Conservation (phyloP, 192 early-diverging fungal species). For the Gonapodya prolifera region DNA sequence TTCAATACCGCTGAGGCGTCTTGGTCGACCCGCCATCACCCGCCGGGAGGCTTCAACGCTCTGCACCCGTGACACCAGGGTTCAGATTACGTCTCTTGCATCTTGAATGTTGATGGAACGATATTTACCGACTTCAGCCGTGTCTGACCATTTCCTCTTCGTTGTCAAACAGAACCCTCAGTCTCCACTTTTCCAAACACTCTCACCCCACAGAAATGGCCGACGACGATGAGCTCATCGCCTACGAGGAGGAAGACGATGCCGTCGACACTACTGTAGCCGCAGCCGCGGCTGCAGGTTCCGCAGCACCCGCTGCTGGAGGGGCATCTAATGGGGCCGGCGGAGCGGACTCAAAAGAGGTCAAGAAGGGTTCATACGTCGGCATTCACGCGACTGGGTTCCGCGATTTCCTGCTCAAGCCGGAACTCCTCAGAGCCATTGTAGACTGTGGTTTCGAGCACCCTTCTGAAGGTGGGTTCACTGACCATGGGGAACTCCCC, state of each 20-base stretch:
- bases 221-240: conserved; percentile 93
- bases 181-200: no score
- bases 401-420: conserved; percentile 94
- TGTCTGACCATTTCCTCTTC: no score
- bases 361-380: conserved; percentile 92
- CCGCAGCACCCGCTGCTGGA: conserved; percentile 29
- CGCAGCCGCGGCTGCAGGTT: conserved; percentile 30
- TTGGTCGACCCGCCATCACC: no score
- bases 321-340: conserved; percentile 30
- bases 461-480: conserved; percentile 71
- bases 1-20: no score
- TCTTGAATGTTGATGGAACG: no score
- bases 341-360: conserved; percentile 43
- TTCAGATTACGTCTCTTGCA: no score
- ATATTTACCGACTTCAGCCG: no score
- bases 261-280: conserved; percentile 37
- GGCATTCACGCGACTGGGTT: conserved; percentile 98
- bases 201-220: no score
- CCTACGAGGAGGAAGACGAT: conserved; percentile 94
- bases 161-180: no score
- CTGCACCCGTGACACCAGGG: no score
- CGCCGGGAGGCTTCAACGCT: no score
- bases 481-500: background rate
- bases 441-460: conserved; percentile 99
- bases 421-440: conserved; percentile 86